phyloP scores from a whole-genome alignment of 2,329 filamentous ascomycete species.

The Aphanocladium album region DNA sequence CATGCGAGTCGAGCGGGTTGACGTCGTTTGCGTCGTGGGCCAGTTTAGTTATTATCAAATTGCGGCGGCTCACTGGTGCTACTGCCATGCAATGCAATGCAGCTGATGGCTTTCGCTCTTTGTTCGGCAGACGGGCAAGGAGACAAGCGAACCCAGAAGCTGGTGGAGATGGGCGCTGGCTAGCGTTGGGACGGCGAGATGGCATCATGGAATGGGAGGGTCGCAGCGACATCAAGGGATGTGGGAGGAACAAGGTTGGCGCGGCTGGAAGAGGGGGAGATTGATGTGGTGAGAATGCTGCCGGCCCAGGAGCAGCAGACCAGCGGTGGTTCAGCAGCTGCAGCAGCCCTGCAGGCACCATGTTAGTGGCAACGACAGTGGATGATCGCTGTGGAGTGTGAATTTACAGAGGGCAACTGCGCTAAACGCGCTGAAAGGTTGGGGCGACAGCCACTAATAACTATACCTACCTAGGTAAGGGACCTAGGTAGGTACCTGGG shows the following conservation, averaged over 20 bases:
- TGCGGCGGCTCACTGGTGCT: too few relatives aligned
- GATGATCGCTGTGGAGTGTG: neutral
- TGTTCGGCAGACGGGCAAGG: neutral
- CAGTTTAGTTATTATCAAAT: neutral
- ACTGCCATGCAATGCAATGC: too few relatives aligned
- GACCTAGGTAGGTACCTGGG: neutral
- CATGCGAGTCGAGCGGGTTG: neutral
- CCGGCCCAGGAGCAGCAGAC: neutral
- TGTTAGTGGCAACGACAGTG: neutral
- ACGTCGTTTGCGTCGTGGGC: neutral
- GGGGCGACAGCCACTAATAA: neutral
- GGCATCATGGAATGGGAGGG: conserved; percentile 2
- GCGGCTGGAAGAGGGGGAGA: neutral
- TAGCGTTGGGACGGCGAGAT: neutral
- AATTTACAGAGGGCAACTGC: neutral
- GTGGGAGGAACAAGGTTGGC: neutral
- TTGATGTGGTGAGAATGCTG: neutral
- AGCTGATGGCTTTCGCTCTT: neutral
- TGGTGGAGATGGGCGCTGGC: neutral
- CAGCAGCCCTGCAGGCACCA: neutral
- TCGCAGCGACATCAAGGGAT: neutral
- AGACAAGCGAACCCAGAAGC: neutral
- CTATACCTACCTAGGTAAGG: too few relatives aligned
- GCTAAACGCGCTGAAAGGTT: neutral
- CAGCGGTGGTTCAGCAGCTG: neutral